Percentiles rank a stretch among this genome's conserved stretches.
These are phyloP conservation scores for Magnusiomyces ingens DNA, from an alignment of 1,139 yeast genomes.

Conservation along the genomic window DNA sequence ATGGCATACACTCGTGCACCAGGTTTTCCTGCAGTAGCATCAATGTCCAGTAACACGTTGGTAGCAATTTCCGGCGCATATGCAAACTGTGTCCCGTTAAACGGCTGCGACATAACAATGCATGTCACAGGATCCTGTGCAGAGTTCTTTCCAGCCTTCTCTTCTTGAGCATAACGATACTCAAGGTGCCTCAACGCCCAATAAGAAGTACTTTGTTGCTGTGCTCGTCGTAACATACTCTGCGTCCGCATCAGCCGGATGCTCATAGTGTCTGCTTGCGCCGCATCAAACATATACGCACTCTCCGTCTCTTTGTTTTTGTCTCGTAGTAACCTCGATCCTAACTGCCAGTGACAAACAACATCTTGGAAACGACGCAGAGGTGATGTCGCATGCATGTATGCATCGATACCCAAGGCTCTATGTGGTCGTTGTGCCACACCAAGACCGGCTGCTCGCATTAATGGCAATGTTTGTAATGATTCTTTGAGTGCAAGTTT, in stretches of 20 bases:
- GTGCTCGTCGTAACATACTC: conserved; percentile 10
- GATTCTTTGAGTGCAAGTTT: conserved; percentile 8
- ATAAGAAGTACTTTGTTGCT: conserved; percentile 9
- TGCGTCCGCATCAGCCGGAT: conserved; percentile 14
- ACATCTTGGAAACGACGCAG: conserved; percentile 80
- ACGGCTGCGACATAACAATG: not conserved
- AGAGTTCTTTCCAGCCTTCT: not conserved
- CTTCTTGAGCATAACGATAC: not conserved
- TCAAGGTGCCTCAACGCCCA: conserved; percentile 14
- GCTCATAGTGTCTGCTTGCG: conserved; percentile 12
- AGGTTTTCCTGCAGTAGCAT: not conserved
- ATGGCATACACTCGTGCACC: not conserved
- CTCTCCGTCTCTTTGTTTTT: not conserved
- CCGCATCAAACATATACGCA: conserved; percentile 8
- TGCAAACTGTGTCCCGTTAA: not conserved
- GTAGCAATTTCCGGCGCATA: not conserved
- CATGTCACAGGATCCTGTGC: not conserved
- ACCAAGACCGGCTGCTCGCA: conserved; percentile 40
- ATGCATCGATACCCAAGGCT: conserved; percentile 56
- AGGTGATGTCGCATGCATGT: conserved; percentile 84
- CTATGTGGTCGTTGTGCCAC: conserved; percentile 45
- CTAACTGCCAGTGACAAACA: conserved; percentile 68
- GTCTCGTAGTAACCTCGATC: no score
- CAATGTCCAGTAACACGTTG: not conserved
- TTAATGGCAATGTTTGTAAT: conserved; percentile 21